Conservation (phyloP, 495 filamentous ascomycete species). For the Hapsidospora chrysogenum region DNA sequence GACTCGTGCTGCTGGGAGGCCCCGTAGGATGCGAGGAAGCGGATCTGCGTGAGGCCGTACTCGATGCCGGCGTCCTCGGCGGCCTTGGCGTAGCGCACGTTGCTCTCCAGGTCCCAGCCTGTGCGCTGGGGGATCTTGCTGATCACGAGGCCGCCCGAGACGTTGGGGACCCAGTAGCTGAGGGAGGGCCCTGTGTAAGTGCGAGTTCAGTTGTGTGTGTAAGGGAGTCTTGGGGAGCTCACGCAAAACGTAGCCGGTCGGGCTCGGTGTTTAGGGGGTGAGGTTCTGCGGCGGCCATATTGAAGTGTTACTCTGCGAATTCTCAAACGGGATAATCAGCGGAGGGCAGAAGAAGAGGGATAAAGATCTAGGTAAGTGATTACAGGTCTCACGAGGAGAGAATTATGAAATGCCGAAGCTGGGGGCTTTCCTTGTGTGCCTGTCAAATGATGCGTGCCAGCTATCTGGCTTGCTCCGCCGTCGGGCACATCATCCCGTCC, state of each 20-base stretch:
- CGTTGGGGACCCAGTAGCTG: constrained; percentile 33
- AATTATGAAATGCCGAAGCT: no score
- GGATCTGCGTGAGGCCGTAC: constrained; percentile 29
- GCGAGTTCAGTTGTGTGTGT: not conserved
- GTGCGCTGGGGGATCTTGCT: constrained; percentile 30
- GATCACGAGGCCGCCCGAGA: constrained; percentile 29
- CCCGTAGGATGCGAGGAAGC: constrained; percentile 32
- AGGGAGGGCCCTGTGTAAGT: not conserved
- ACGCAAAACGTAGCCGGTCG: constrained; percentile 10
- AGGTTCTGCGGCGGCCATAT: no score
- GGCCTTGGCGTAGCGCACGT: constrained; percentile 24
- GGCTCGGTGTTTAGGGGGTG: no score
- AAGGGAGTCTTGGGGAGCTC: not conserved
- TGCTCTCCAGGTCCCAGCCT: constrained; percentile 25
- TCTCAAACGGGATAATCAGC: no score
- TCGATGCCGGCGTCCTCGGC: constrained; percentile 29
- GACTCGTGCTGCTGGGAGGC: constrained; percentile 32
- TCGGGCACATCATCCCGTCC: no score
- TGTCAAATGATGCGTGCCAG: no score
- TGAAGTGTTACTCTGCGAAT: no score
- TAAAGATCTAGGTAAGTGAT: no score
- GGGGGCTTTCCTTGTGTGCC: no score
- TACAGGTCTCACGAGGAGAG: no score
- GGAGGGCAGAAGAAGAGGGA: no score
- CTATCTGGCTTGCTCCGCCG: no score